These are phyloP conservation scores for Helotiales sp. DNA, from an alignment of 2,329 filamentous ascomycete genomes.

Conservation along the genomic window DNA sequence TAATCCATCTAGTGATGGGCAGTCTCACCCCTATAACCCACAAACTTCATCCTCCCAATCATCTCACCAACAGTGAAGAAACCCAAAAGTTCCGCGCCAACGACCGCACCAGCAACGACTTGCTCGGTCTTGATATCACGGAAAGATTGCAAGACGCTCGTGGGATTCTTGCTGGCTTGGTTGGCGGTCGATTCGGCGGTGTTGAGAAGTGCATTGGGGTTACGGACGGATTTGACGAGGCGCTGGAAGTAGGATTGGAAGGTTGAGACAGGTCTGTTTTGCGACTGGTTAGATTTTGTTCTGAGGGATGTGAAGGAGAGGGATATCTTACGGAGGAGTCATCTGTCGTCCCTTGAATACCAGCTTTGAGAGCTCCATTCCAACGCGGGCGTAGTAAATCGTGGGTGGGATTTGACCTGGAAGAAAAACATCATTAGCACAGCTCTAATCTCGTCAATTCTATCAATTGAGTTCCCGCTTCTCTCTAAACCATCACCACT, in stretches of 20 bases:
- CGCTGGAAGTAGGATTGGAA: slow-evolving; percentile 89
- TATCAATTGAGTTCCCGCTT: background rate
- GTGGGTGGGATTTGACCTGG: slow-evolving; percentile 83
- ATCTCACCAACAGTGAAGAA: slow-evolving; percentile 99
- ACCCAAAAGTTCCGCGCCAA: slow-evolving; percentile 84
- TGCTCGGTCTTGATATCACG: slow-evolving; percentile 75
- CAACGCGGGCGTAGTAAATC: slow-evolving; percentile 91
- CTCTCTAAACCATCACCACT: background rate
- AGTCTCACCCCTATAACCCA: slow-evolving; percentile 83
- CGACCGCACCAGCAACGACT: slow-evolving; percentile 73
- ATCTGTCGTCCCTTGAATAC: slow-evolving; percentile 89
- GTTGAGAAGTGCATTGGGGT: slow-evolving; percentile 64
- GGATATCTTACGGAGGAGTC: slow-evolving; percentile 77
- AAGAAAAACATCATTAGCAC: slow-evolving; percentile 13
- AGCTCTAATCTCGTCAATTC: slow-evolving; percentile 38
- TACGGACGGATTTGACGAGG: slow-evolving; percentile 70
- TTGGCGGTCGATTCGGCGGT: slow-evolving; percentile 48
- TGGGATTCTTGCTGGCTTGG: slow-evolving; percentile 48
- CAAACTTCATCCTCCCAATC: slow-evolving; percentile 90
- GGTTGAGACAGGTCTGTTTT: slow-evolving; percentile 70
- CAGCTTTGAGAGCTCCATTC: slow-evolving; percentile 84
- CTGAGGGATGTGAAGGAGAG: background rate
- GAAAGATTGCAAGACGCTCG: slow-evolving; percentile 60
- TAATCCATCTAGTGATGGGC: slow-evolving; percentile 58
- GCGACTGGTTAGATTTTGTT: slow-evolving; percentile 22